A percentile compares a stretch with the other conserved stretches of the same genome.
Evolutionary conservation across 2,329 filamentous ascomycete genomes (phyloP).

Genomic region (Onygena corvina): DNA sequence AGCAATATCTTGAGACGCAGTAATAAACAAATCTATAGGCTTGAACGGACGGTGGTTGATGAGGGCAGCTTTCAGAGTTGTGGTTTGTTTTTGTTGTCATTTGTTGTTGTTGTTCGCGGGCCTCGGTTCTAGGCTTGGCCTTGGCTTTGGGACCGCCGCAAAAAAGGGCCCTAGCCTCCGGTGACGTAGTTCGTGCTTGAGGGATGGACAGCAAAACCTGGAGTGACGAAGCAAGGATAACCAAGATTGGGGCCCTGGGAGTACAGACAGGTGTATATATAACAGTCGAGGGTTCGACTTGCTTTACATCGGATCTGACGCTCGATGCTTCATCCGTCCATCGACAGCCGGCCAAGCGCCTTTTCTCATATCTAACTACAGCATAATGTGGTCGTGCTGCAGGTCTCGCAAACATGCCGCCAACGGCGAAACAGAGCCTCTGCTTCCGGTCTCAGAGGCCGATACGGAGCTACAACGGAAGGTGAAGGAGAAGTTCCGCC

Average conservation of each 20-base stretch:
- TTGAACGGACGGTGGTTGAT: no score
- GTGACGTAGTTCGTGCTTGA: no score
- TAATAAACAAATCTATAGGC: no score
- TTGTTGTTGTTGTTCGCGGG: not conserved
- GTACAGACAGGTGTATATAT: no score
- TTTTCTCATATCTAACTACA: not conserved
- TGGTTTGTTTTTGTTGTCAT: not conserved
- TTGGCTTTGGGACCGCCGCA: no score
- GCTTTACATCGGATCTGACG: not conserved
- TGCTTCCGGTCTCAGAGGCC: constrained; percentile 58
- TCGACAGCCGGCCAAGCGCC: not conserved
- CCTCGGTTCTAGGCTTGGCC: not conserved
- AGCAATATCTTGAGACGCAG: no score
- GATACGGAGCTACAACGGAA: constrained; percentile 59
- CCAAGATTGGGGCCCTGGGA: no score
- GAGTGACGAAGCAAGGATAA: no score
- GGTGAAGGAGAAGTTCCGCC: constrained; percentile 80
- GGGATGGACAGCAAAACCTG: no score
- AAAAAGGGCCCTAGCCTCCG: no score
- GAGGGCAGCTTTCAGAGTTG: no score
- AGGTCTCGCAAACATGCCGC: constrained; percentile 41
- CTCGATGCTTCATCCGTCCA: not conserved
- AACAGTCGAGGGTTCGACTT: no score
- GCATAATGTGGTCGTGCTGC: constrained; percentile 52
- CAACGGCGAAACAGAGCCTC: constrained; percentile 60